Base-by-base conservation (phyloP, 352 stramenopile genomes). In the Aphanomyces invadans region DNA sequence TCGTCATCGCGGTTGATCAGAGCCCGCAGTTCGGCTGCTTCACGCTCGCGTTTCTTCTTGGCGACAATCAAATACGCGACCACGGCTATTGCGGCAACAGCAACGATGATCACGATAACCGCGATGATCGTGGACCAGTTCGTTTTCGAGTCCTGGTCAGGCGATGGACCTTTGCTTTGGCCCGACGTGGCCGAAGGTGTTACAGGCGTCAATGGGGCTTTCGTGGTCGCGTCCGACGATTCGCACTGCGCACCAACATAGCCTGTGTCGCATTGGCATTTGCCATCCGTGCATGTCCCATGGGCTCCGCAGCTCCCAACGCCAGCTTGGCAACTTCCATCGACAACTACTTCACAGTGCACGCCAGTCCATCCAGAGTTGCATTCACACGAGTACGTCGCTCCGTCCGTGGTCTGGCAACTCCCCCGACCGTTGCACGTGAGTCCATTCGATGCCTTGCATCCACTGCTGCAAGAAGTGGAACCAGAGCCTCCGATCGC, bases 351-450 rank as follows among this genome's bases (percentile, higher is more conserved):
- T 19, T 83, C 67, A 66, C 85, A 94, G 60, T 76, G 79, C 38
- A 76, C 76, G 31, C 85, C 85, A 61, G 80, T 87, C 74, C 76
- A 94, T 19, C 85, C 85, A 23, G 75, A 73, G 54, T 89, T 74
- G 65, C 85, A 94, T 51, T 74, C 48, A 57, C 91, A 92, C 32
- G 39, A 70, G 3, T 84, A 79, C 29, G 44, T 68, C 19, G 68
- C 67, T 23, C 71, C 70, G 44, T 65, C 42, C 7, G 12, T 25
- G 5, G 68, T 56, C 36, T 73, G 72, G 64, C 85, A 94, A 28
- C 72, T 78, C 25, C 85, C 85, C 38, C 83, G 78, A 33, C 74
- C 81, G 57, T 81, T 91, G 70, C 85, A 94, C 70, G 86, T 67
- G 29, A 67, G 49, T 36, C 60, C 60, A 46, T 67, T 67, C 31